phyloP scores from a whole-genome alignment of 805 yeast genomes.

The Candida tallmaniae region DNA sequence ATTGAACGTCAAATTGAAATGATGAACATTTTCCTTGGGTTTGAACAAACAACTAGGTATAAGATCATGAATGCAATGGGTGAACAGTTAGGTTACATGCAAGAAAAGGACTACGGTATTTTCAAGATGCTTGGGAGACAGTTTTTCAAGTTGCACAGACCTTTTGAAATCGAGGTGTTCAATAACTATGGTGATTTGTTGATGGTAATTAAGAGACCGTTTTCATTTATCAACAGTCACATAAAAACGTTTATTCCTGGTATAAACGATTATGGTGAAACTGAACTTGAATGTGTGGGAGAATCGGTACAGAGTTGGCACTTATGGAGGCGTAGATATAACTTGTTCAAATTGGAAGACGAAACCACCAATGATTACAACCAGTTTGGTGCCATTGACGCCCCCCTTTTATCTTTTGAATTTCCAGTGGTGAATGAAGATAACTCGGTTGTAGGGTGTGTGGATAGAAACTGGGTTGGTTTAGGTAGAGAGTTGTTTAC shows the following conservation, averaged over 20 bases:
- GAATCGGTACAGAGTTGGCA: conserved; percentile 94
- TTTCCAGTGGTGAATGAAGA: conserved; percentile 67
- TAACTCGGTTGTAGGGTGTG: conserved; percentile 62
- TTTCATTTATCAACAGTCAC: conserved; percentile 84
- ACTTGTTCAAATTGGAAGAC: conserved; percentile 56
- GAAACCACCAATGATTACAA: conserved; percentile 44
- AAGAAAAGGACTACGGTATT: conserved; percentile 74
- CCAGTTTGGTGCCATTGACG: conserved; percentile 85
- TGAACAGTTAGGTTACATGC: conserved; percentile 69
- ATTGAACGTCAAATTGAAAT: conserved; percentile 85
- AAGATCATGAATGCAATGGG: conserved; percentile 71
- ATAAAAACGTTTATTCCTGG: conserved; percentile 70
- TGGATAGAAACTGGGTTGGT: conserved; percentile 94
- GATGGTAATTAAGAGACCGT: conserved; percentile 72
- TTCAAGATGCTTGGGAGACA: conserved; percentile 74
- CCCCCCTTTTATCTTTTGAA: conserved; percentile 81
- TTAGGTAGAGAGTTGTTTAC: conserved; percentile 89
- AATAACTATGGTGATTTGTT: conserved; percentile 58
- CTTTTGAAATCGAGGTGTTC: conserved; percentile 70
- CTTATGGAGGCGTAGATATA: conserved; percentile 85
- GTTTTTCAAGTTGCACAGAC: conserved; percentile 78
- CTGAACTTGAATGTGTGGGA: conserved; percentile 55
- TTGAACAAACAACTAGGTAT: conserved; percentile 86
- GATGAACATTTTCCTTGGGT: conserved; percentile 82
- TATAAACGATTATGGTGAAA: conserved; percentile 27